A percentile compares a stretch with the other conserved stretches of the same genome.
Conservation (phyloP, 164 flowering plant species). For the Annona squamosa region DNA sequence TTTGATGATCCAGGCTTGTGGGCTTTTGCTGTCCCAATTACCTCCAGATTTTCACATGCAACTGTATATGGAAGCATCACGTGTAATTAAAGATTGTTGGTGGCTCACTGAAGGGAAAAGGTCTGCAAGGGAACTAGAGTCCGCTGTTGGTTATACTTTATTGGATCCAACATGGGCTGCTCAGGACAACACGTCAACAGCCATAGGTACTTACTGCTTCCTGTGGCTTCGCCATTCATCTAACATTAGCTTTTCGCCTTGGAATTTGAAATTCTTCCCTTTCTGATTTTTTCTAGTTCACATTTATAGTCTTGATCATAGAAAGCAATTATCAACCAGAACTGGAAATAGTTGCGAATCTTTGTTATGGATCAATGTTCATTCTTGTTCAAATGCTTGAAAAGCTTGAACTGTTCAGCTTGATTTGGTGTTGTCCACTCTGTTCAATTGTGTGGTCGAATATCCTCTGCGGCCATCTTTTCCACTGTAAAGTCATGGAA, state of each 20-base stretch:
- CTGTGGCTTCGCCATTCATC: not conserved
- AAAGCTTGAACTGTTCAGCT: not conserved
- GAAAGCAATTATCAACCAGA: no score
- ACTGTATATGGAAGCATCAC: conserved; percentile 77
- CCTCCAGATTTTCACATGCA: conserved; percentile 86
- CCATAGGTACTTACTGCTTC: conserved; percentile 51
- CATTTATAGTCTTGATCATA: no score
- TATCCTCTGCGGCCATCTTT: no score
- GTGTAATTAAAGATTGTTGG: conserved; percentile 86
- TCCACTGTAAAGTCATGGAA: not conserved
- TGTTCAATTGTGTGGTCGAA: not conserved
- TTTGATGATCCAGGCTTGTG: conserved; percentile 94
- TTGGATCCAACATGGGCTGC: conserved; percentile 98
- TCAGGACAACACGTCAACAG: conserved; percentile 96
- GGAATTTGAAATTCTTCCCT: no score
- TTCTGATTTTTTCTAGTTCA: no score
- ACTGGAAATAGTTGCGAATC: no score
- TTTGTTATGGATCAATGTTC: no score
- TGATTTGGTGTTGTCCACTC: not conserved
- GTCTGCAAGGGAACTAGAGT: conserved; percentile 69
- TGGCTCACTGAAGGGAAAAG: conserved; percentile 87
- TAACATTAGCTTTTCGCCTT: no score
- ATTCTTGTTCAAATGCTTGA: no score
- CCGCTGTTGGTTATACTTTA: conserved; percentile 91
- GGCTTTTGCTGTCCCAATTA: conserved; percentile 88